Evolutionary conservation across 805 yeast genomes (phyloP).

Genomic region (Saccharomycopsis fibuligera): DNA sequence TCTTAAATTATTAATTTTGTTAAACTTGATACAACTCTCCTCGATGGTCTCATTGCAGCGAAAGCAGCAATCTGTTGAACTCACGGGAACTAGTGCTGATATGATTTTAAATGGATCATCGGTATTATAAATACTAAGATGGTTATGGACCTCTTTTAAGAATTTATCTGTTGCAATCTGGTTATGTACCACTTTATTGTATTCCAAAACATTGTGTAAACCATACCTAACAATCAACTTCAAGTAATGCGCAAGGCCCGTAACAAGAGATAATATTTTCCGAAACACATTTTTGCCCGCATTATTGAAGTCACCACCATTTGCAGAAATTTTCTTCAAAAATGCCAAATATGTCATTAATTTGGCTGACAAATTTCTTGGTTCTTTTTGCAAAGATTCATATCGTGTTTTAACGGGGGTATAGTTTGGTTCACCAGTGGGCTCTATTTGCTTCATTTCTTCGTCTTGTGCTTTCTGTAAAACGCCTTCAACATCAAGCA

Average conservation of each 20-base stretch:
- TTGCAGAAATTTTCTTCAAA: constrained; percentile 50
- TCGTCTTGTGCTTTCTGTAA: constrained; percentile 19
- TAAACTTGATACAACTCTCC: constrained; percentile 61
- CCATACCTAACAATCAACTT: constrained; percentile 81
- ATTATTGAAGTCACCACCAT: constrained; percentile 26
- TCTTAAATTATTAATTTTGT: constrained; percentile 42
- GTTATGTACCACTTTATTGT: constrained; percentile 51
- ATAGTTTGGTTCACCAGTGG: constrained; percentile 1
- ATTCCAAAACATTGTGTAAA: constrained; percentile 65
- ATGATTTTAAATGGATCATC: constrained; percentile 34
- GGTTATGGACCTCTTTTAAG: constrained; percentile 45
- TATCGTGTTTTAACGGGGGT: constrained; percentile 3
- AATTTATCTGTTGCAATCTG: constrained; percentile 59
- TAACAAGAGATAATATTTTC: constrained; percentile 77
- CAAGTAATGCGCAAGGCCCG: constrained; percentile 88
- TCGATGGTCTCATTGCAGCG: constrained; percentile 74
- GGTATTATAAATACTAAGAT: constrained; percentile 32
- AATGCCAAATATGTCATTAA: constrained; percentile 84
- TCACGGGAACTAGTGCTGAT: constrained; percentile 38
- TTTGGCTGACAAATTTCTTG: constrained; percentile 82
- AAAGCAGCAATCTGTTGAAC: constrained; percentile 71
- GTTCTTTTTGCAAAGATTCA: constrained; percentile 28
- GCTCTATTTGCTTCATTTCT: constrained; percentile 5
- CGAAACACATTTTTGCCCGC: constrained; percentile 42
- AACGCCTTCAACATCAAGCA: constrained; percentile 24